phyloP scores from a whole-genome alignment of 805 yeast genomes.

The Candida coleopterorum region DNA sequence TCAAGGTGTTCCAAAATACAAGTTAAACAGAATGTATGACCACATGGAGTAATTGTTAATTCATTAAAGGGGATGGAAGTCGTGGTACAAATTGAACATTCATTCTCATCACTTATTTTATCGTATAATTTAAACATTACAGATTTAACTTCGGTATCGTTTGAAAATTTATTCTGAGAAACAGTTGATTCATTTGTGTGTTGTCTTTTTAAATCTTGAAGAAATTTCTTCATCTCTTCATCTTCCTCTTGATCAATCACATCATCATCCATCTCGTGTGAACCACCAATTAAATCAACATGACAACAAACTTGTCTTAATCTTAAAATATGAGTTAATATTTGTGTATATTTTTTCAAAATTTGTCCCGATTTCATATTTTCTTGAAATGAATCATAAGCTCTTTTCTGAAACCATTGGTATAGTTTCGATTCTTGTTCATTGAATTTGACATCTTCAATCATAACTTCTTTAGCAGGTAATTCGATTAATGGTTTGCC shows the following conservation, averaged over 20 bases:
- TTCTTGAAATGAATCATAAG: conserved; percentile 56
- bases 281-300: conserved; percentile 54
- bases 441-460: conserved; percentile 64
- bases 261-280: conserved; percentile 49
- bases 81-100: conserved; percentile 82
- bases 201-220: conserved; percentile 10
- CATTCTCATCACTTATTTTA: conserved; percentile 40
- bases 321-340: conserved; percentile 77
- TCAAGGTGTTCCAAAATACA: conserved; percentile 74
- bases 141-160: conserved; percentile 19
- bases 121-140: conserved; percentile 25
- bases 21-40: conserved; percentile 70
- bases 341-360: conserved; percentile 69
- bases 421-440: conserved; percentile 64
- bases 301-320: conserved; percentile 89
- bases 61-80: conserved; percentile 54
- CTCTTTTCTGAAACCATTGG: conserved; percentile 61
- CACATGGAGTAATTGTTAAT: conserved; percentile 67
- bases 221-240: conserved; percentile 10
- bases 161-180: conserved; percentile 11
- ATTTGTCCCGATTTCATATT: conserved; percentile 62
- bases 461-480: conserved; percentile 69
- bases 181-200: background rate
- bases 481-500: conserved; percentile 72
- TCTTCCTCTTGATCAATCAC: conserved; percentile 12